Evolutionary conservation across 2,329 filamentous ascomycete genomes (phyloP).

Genomic region (Beauveria sp.): DNA sequence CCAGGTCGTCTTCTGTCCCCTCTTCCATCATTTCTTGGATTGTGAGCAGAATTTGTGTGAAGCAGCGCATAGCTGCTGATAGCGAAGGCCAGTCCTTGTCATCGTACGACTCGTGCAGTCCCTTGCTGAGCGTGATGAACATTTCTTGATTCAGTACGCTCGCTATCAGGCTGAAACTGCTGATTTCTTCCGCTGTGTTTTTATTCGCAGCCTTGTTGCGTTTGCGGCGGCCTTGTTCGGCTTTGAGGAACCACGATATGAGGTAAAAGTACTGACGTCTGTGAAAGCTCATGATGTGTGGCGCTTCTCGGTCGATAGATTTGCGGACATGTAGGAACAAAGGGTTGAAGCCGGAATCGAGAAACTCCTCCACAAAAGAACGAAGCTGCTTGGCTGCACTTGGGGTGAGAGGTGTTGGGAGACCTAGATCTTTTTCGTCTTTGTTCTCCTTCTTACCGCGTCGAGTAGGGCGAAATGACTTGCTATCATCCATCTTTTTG

Average conservation of each 20-base stretch:
- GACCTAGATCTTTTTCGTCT: constrained; percentile 68
- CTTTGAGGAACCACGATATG: constrained; percentile 85
- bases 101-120: constrained; percentile 71
- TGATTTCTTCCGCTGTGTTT: constrained; percentile 44
- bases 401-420: constrained; percentile 59
- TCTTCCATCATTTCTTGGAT: constrained; percentile 89
- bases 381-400: constrained; percentile 71
- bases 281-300: constrained; percentile 71
- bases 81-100: constrained; percentile 83
- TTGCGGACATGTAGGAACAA: constrained; percentile 78
- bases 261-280: constrained; percentile 86
- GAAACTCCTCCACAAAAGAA: constrained; percentile 81
- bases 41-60: constrained; percentile 87
- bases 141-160: constrained; percentile 90
- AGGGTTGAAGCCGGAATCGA: constrained; percentile 93
- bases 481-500: constrained; percentile 82
- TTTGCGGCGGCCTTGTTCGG: constrained; percentile 66
- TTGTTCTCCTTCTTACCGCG: constrained; percentile 53
- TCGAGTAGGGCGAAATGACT: constrained; percentile 81
- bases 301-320: constrained; percentile 81
- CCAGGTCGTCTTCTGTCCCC: constrained; percentile 82
- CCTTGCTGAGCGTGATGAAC: constrained; percentile 79
- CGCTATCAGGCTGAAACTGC: constrained; percentile 80
- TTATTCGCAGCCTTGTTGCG: constrained; percentile 47
- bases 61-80: constrained; percentile 83